phyloP scores from a whole-genome alignment of 2,329 filamentous ascomycete species.

The Botrytis porri region DNA sequence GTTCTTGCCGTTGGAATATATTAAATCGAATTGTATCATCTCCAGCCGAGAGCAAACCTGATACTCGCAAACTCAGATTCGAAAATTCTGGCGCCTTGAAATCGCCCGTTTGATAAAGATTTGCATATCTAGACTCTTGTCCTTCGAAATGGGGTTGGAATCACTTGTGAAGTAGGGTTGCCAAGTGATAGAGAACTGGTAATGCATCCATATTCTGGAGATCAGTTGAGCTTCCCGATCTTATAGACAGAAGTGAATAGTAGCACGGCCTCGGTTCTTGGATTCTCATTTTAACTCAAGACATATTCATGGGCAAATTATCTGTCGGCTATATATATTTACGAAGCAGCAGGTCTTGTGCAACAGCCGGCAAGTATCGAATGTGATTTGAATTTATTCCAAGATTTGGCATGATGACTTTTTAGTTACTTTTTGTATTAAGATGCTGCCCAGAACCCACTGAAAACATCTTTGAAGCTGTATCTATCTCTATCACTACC shows the following conservation, averaged over 20 bases:
- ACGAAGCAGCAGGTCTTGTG: background rate
- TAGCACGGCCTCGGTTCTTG: background rate
- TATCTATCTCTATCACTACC: background rate
- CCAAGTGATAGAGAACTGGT: no score
- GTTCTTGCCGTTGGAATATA: background rate
- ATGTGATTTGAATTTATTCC: background rate
- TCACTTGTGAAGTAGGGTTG: no score
- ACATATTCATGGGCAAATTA: background rate
- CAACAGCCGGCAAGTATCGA: background rate
- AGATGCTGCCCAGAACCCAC: background rate
- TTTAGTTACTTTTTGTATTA: background rate
- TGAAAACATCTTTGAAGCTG: background rate
- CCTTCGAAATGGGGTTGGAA: no score
- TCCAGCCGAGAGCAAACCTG: no score
- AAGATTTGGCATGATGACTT: background rate
- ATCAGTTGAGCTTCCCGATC: background rate
- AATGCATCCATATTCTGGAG: no score
- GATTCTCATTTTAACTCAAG: background rate
- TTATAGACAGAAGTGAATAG: background rate
- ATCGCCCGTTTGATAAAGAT: conserved; percentile 32
- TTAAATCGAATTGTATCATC: background rate
- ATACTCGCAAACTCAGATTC: no score
- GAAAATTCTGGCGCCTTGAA: no score
- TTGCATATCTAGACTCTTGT: background rate
- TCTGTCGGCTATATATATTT: background rate